Percentiles rank a stretch among this genome's conserved stretches.
Evolutionary conservation across 768 basidiomycete species (phyloP).

Genomic region (Ramaria sp.): DNA sequence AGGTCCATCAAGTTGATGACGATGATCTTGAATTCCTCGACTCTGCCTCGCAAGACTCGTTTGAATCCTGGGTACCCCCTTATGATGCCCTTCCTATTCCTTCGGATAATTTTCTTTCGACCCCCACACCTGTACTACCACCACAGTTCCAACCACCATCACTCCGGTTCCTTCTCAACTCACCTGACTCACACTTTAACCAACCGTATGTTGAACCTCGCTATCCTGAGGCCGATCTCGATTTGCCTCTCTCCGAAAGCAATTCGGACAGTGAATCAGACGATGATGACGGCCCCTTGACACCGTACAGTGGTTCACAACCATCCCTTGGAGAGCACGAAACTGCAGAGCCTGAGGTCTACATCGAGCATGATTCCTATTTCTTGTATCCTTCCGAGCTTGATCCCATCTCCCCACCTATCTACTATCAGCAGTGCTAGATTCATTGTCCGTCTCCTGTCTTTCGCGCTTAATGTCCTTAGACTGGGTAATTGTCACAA

Average conservation of each 20-base stretch:
- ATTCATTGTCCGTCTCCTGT: neutral
- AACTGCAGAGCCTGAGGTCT: slow-evolving; percentile 44
- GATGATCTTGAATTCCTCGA: slow-evolving; percentile 25
- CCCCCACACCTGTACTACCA: slow-evolving; percentile 4
- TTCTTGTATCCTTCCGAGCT: slow-evolving; percentile 57
- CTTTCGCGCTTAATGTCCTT: neutral
- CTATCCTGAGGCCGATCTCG: slow-evolving; percentile 53
- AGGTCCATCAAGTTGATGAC: slow-evolving; percentile 47
- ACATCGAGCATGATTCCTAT: slow-evolving; percentile 47
- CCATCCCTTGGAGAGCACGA: slow-evolving; percentile 30
- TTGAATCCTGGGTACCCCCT: slow-evolving; percentile 4
- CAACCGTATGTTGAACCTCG: slow-evolving; percentile 46
- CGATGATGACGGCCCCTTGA: slow-evolving; percentile 8
- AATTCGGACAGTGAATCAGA: slow-evolving; percentile 82
- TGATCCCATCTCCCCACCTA: slow-evolving; percentile 62
- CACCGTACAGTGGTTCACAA: slow-evolving; percentile 4
- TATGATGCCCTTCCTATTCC: neutral
- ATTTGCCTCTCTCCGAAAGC: slow-evolving; percentile 63
- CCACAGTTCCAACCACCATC: neutral
- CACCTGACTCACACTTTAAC: slow-evolving; percentile 54
- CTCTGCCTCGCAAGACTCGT: neutral
- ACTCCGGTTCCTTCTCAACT: slow-evolving; percentile 38
- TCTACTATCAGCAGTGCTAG: slow-evolving; percentile 15
- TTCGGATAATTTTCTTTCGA: neutral
- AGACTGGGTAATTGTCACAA: neutral